Percentiles rank a stretch among this genome's conserved stretches.
phyloP scores from a whole-genome alignment of 2,329 filamentous ascomycete genomes.

The Pestalotiopsis sp. region DNA sequence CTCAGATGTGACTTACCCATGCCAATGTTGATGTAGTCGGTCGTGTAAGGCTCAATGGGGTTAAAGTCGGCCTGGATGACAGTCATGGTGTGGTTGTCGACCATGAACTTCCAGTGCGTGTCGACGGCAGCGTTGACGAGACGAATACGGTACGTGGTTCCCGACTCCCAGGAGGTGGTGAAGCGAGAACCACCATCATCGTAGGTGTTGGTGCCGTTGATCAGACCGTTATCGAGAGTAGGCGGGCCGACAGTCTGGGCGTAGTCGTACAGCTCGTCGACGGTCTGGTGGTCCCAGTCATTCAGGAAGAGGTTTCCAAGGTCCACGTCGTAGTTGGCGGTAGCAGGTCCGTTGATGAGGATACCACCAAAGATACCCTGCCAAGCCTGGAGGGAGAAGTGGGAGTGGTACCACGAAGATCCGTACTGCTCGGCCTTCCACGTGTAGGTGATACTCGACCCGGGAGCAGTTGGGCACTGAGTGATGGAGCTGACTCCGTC shows the following conservation, averaged over 20 bases:
- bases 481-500: constrained; percentile 58
- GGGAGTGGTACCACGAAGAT: constrained; percentile 63
- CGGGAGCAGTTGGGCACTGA: constrained; percentile 54
- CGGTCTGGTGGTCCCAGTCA: constrained; percentile 58
- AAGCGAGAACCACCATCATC: constrained; percentile 36
- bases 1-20: constrained; percentile 30
- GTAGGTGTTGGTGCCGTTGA: constrained; percentile 34
- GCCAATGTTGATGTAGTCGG: constrained; percentile 43
- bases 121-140: constrained; percentile 46
- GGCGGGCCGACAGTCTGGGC: constrained; percentile 36
- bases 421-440: constrained; percentile 60
- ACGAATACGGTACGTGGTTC: constrained; percentile 47
- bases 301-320: constrained; percentile 60
- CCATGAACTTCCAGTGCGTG: constrained; percentile 44
- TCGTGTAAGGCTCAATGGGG: constrained; percentile 53
- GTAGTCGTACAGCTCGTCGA: constrained; percentile 37
- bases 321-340: constrained; percentile 64
- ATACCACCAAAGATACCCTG: constrained; percentile 64
- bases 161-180: constrained; percentile 40
- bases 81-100: constrained; percentile 54
- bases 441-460: constrained; percentile 55
- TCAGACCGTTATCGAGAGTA: constrained; percentile 43
- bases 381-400: constrained; percentile 51
- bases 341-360: constrained; percentile 62
- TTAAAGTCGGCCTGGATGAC: constrained; percentile 59